Base-by-base conservation (phyloP, 1,284 basidiomycete species). In the Ganoderma resinaceum region DNA sequence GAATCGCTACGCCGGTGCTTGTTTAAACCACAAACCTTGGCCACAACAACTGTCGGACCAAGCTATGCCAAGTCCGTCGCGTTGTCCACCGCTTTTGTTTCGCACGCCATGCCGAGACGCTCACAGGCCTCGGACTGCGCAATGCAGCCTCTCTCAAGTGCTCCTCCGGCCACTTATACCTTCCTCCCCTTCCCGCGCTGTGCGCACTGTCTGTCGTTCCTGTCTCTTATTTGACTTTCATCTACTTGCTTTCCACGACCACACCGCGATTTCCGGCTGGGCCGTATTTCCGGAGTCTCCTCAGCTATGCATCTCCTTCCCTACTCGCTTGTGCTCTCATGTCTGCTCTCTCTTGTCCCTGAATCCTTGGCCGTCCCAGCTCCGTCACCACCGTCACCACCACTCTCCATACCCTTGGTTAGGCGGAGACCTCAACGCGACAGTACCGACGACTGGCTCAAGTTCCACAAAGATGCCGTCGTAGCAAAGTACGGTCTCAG, bases 401-500 rank as follows among this genome's bases (percentile, higher is more conserved):
- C 68, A 43, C 70, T 73, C 29, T 71, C 75, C 6, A 76, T 78
- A 55, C 65, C 67, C 2, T 72, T 78, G 42, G 33, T 69, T 3
- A 73, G 77, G 26, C 72, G 61, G 35, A 63, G 52, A 8, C 61
- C 66, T 11, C 63, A 61, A 42, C 64, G 67, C 18, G 74, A 66
- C 58, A 31, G 70, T 7, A 70, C 64, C 12, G 58, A 60, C 23
- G 65, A 72, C 2, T 76, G 74, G 73, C 65, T 75, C 16, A 63
- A 71, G 60, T 65, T 55, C 26, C 77, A 78, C 65, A 77, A 73
- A 65, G 73, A 68, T 11, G 65, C 65, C 5, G 67, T 78, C 6
- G 73, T 76, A 31, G 63, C 67, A 23, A 80, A 80, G 73, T 80
- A 79, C 63, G 75, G 77, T 35, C 35, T 57, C 23, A 63, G 57